Evolutionary conservation across 2,329 filamentous ascomycete species (phyloP).

Genomic region (Knufia petricola): DNA sequence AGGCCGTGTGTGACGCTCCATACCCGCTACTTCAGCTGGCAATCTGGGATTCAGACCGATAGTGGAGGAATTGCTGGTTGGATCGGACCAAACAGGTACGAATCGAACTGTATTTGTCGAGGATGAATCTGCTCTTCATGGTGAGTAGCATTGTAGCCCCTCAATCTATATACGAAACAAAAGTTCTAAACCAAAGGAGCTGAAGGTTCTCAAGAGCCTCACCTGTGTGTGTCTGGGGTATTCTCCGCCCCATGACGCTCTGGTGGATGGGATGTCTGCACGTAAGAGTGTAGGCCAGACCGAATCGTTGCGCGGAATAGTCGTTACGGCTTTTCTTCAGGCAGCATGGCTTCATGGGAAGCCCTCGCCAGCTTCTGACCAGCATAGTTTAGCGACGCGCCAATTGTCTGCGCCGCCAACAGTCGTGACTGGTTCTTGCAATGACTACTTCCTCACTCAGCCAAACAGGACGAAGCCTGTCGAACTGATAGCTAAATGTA

Average conservation of each 20-base stretch:
- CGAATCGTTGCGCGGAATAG: too few species aligned
- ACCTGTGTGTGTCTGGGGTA: not conserved
- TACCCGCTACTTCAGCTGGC: not conserved
- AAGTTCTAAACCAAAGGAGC: not conserved
- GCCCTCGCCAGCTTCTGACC: too few species aligned
- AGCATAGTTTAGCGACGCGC: too few species aligned
- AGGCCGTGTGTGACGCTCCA: slow-evolving; percentile 5
- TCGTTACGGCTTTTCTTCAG: too few species aligned
- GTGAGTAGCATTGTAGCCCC: not conserved
- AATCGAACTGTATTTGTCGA: not conserved
- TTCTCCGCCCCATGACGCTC: not conserved
- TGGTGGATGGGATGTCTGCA: too few species aligned
- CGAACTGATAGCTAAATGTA: too few species aligned
- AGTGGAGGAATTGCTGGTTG: not conserved
- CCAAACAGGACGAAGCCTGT: not conserved
- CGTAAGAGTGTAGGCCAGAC: too few species aligned
- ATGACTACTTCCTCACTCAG: not conserved
- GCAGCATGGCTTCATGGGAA: too few species aligned
- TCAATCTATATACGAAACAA: too few species aligned
- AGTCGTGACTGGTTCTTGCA: too few species aligned
- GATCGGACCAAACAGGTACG: not conserved
- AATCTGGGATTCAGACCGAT: not conserved
- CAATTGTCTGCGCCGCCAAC: too few species aligned
- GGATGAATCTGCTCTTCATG: not conserved
- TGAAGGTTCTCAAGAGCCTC: not conserved